A percentile compares a stretch with the other conserved stretches of the same genome.
Conservation (phyloP, 176 grass and related monocot species). For the Triticum urartu region DNA sequence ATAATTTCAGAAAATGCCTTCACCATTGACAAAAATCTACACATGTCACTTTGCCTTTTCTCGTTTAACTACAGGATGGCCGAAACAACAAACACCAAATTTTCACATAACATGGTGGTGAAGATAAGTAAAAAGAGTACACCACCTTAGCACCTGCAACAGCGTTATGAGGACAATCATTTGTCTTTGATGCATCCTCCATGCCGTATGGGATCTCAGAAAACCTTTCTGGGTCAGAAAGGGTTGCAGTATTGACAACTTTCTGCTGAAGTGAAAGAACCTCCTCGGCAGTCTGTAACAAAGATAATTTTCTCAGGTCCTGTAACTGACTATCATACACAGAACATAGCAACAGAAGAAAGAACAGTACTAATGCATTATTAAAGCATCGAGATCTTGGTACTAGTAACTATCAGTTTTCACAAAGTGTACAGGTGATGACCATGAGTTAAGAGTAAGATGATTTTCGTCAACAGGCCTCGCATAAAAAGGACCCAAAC, state of each 20-base stretch:
- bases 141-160: conserved; percentile 66
- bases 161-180: conserved; percentile 28
- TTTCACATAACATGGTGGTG: background rate
- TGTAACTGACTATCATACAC: conserved; percentile 5
- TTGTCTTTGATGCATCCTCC: conserved; percentile 29
- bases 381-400: background rate
- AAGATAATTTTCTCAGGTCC: conserved; percentile 34
- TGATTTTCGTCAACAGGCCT: background rate
- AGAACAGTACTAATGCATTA: background rate
- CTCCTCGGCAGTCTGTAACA: conserved; percentile 50
- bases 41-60: background rate
- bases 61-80: conserved; percentile 23
- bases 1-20: background rate
- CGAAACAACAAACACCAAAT: conserved; percentile 21
- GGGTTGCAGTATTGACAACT: conserved; percentile 55
- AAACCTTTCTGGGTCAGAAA: conserved; percentile 74
- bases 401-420: background rate
- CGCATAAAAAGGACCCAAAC: conserved; percentile 22
- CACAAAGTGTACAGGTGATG: background rate
- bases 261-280: conserved; percentile 70
- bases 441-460: background rate
- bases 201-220: conserved; percentile 67
- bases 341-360: conserved; percentile 18
- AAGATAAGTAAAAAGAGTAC: background rate
- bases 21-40: conserved; percentile 16